A percentile compares a stretch with the other conserved stretches of the same genome.
Conservation (phyloP, 1,139 yeast genomes). For the Saccharomyces pastorianus region DNA sequence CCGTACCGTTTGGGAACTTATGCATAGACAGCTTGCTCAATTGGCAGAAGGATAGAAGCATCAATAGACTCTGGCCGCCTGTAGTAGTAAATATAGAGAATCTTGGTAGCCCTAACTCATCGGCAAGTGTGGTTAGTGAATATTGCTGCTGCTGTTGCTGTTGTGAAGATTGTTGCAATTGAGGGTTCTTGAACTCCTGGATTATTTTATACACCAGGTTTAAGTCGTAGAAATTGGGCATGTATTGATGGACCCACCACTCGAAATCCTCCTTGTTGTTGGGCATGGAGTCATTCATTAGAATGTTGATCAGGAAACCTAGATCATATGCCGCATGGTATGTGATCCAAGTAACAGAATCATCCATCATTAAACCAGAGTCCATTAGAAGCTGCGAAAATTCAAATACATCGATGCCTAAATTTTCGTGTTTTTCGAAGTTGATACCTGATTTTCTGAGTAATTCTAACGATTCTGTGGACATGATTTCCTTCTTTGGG, state of each 20-base stretch:
- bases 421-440: constrained; percentile 62
- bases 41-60: constrained; percentile 52
- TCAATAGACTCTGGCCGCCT: constrained; percentile 43
- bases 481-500: constrained; percentile 69
- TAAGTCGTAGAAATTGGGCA: constrained; percentile 80
- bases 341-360: constrained; percentile 76
- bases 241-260: constrained; percentile 60
- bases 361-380: constrained; percentile 74
- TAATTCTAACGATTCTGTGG: constrained; percentile 65
- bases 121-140: constrained; percentile 37
- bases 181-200: constrained; percentile 25
- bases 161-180: constrained; percentile 17
- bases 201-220: constrained; percentile 64
- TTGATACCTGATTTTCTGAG: constrained; percentile 79
- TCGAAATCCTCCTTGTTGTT: constrained; percentile 72
- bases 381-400: constrained; percentile 82
- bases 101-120: constrained; percentile 49
- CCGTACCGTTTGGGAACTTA: constrained; percentile 30
- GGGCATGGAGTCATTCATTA: constrained; percentile 73
- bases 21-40: constrained; percentile 36
- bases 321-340: constrained; percentile 93
- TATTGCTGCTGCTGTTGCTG: constrained; percentile 21
- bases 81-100: constrained; percentile 43
- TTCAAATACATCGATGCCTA: constrained; percentile 71
- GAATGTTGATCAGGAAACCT: constrained; percentile 75